phyloP scores from a whole-genome alignment of 192 early-diverging fungal genomes.

The Coemansia sp. region DNA sequence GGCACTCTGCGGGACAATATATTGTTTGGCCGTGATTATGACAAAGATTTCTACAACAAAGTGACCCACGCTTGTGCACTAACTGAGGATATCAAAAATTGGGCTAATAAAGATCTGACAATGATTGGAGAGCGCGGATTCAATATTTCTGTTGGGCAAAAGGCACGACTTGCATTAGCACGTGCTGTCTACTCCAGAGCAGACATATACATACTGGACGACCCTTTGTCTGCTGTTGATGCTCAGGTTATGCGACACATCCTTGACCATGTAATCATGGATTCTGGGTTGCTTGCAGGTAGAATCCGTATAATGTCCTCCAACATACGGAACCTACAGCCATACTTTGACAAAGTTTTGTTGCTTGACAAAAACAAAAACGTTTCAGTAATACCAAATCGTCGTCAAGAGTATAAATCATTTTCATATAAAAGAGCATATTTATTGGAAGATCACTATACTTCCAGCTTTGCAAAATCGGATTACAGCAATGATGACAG shows the following conservation, averaged over 20 bases:
- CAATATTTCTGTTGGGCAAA: no score
- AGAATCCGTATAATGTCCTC: slow-evolving; percentile 87
- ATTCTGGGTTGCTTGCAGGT: slow-evolving; percentile 58
- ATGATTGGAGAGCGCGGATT: no score
- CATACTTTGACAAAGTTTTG: slow-evolving; percentile 71
- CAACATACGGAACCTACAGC: slow-evolving; percentile 74
- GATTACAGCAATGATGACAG: neutral
- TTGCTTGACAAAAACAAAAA: slow-evolving; percentile 9
- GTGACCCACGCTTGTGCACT: no score
- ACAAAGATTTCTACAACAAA: no score
- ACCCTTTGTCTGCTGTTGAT: slow-evolving; percentile 87
- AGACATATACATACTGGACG: slow-evolving; percentile 82
- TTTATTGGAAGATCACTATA: slow-evolving; percentile 1
- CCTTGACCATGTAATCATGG: slow-evolving; percentile 61
- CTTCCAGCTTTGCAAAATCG: neutral
- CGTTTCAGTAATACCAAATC: slow-evolving; percentile 36
- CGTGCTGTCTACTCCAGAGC: slow-evolving; percentile 73
- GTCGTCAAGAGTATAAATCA: neutral
- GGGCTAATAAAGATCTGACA: no score
- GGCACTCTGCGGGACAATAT: no score
- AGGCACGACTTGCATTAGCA: slow-evolving; percentile 65
- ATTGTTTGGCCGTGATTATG: no score
- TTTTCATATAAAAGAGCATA: slow-evolving; percentile 34
- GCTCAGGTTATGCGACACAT: slow-evolving; percentile 68
- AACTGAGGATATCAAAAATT: no score